Percentiles rank a stretch among this genome's conserved stretches.
These are phyloP conservation scores for Babesia gibsoni DNA, from an alignment of 169 alveolate species.

Conservation along the genomic window DNA sequence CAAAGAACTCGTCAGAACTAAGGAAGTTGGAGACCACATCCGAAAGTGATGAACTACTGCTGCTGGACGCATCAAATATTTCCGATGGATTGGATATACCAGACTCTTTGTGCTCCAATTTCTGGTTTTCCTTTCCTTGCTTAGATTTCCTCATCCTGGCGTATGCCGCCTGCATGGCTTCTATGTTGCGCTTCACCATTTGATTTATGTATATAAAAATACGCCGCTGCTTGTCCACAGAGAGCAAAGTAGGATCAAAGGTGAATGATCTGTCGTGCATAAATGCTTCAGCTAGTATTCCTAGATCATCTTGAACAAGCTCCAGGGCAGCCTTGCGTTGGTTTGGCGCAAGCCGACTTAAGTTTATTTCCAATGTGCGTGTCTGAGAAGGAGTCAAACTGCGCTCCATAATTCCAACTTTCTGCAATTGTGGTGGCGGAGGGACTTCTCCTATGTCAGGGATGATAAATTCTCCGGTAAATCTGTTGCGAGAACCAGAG, in stretches of 20 bases:
- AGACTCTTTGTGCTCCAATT: background rate
- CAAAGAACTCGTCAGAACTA: constrained; percentile 67
- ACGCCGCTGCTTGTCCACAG: constrained; percentile 81
- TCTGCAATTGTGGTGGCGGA: constrained; percentile 78
- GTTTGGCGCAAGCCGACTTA: constrained; percentile 77
- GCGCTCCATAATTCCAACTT: constrained; percentile 73
- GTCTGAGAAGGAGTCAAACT: constrained; percentile 74
- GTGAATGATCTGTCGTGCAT: constrained; percentile 72
- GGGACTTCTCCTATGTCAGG: constrained; percentile 78
- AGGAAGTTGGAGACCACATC: constrained; percentile 71
- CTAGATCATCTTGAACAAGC: constrained; percentile 82
- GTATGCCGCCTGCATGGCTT: constrained; percentile 46
- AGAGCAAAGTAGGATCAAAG: constrained; percentile 78
- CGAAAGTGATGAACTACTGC: constrained; percentile 65
- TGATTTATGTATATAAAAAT: constrained; percentile 76
- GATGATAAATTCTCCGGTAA: constrained; percentile 8
- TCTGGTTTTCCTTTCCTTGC: background rate
- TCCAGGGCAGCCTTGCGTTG: constrained; percentile 84
- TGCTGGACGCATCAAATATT: constrained; percentile 59
- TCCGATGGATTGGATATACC: constrained; percentile 46
- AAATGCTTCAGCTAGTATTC: constrained; percentile 79
- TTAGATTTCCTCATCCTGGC: constrained; percentile 3
- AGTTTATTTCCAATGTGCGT: constrained; percentile 68
- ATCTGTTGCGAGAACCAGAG: constrained; percentile 2
- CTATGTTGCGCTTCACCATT: constrained; percentile 79